These are phyloP conservation scores for Candida takata DNA, from an alignment of 805 yeast species.

Conservation along the genomic window DNA sequence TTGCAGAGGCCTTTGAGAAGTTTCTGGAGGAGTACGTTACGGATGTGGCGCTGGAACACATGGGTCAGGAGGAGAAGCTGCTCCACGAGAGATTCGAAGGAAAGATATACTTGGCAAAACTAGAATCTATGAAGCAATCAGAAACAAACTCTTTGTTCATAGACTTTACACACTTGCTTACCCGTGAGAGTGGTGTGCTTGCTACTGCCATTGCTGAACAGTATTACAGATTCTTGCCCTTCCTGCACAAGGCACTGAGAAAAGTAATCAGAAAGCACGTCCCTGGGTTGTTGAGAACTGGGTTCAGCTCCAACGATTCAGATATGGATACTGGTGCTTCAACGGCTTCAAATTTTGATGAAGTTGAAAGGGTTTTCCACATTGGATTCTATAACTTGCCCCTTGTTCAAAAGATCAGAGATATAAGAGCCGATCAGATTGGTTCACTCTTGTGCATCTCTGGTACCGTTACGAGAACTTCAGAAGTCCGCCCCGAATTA, in stretches of 20 bases:
- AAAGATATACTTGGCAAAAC: conserved; percentile 65
- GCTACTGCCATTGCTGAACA: conserved; percentile 88
- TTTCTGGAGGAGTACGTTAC: conserved; percentile 61
- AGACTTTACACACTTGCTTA: conserved; percentile 72
- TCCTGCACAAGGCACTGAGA: conserved; percentile 65
- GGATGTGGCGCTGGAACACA: conserved; percentile 26
- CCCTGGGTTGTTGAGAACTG: conserved; percentile 56
- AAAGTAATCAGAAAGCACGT: conserved; percentile 66
- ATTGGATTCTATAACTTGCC: conserved; percentile 87
- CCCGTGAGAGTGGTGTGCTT: conserved; percentile 76
- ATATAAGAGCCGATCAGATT: conserved; percentile 80
- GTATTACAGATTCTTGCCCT: conserved; percentile 88
- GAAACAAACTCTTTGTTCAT: conserved; percentile 76
- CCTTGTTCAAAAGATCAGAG: conserved; percentile 75
- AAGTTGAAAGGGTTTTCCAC: conserved; percentile 73
- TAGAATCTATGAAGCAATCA: conserved; percentile 69
- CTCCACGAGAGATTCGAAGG: conserved; percentile 41
- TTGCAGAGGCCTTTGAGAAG: conserved; percentile 81
- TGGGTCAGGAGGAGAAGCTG: conserved; percentile 24
- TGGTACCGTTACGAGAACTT: conserved; percentile 94
- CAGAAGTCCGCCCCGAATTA: conserved; percentile 94
- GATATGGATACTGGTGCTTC: conserved; percentile 27
- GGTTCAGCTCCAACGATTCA: conserved; percentile 20
- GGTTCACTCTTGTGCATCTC: conserved; percentile 80
- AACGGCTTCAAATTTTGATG: conserved; percentile 34